Base-by-base conservation (phyloP, 495 filamentous ascomycete genomes). In the Staphylotrichum tortipilum region DNA sequence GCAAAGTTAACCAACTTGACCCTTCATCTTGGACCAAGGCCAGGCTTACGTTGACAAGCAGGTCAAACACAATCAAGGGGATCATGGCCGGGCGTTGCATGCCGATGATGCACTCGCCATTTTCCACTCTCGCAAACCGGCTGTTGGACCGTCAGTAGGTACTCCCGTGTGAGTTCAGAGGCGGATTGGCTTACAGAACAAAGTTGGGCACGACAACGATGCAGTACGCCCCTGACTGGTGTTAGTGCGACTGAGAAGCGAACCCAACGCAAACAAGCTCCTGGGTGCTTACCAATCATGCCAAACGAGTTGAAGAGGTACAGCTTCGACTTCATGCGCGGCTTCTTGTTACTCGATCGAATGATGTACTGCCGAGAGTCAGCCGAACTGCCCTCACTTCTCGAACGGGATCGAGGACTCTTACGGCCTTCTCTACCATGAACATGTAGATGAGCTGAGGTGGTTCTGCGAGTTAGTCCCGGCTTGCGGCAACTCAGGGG, bases 221-320 rank as follows among this genome's bases (percentile, higher is more conserved):
- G 24, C 49, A 49, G 49, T 75, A 77, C 15, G 69, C 58, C 12
- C 71, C 74, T 78, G 10, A 2, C 3, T 12, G 11, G 3, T 23
- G 45, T 66, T 31, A 64, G 59, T 29, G n/a, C n/a, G n/a, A n/a
- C n/a, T n/a, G n/a, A 7, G 30, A 11, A 11, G 0, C 5, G n/a
- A 34, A 22, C 37, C n/a, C n/a, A 44, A 33, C 33, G 19, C 19
- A 24, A 29, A 1, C 17, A 7, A 19, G 2, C n/a, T 29, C 3
- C 2, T 15, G 19, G 24, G 28, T 8, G 38, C 65, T 47, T 48
- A 76, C 74, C 60, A 4, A 77, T 63, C 68, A 78, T 72, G 28
- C 73, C 76, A 31, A 78, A 73, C 7, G 68, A 66, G 54, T 78
- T 79, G 58, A 76, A 73, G 3, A 77, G 49, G 44, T 74, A 79